Evolutionary conservation across 805 yeast species (phyloP).

Genomic region (Lipomyces anomalus): DNA sequence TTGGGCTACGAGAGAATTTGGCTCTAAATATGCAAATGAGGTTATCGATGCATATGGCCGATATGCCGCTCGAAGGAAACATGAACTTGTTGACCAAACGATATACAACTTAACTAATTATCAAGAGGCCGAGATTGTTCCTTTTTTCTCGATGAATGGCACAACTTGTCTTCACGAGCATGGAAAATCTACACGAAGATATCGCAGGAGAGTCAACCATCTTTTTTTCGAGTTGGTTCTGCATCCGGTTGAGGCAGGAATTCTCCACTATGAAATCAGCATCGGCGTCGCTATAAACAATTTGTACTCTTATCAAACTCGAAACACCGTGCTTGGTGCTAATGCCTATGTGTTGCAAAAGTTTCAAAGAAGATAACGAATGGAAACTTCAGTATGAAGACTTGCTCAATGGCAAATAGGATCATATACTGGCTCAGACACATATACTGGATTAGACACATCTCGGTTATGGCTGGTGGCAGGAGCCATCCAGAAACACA

Average conservation of each 20-base stretch:
- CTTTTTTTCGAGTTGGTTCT: constrained; percentile 5
- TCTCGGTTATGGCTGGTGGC: constrained; percentile 13
- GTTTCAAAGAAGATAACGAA: constrained; percentile 5
- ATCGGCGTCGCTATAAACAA: constrained; percentile 15
- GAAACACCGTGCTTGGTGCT: no score
- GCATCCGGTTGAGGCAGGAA: constrained; percentile 18
- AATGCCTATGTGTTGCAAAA: not conserved
- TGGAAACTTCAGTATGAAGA: constrained; percentile 12
- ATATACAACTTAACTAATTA: constrained; percentile 14
- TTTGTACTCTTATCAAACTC: constrained; percentile 16
- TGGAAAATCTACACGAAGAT: not conserved
- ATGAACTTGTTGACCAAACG: constrained; percentile 14
- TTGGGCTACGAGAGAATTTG: constrained; percentile 20
- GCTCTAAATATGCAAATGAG: constrained; percentile 6
- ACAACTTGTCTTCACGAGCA: constrained; percentile 5
- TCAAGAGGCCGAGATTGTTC: constrained; percentile 16
- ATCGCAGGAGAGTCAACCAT: not conserved
- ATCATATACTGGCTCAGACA: constrained; percentile 21
- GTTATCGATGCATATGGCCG: constrained; percentile 6
- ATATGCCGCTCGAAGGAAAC: constrained; percentile 18
- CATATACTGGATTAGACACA: constrained; percentile 22
- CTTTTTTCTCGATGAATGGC: not conserved
- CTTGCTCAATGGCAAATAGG: constrained; percentile 18
- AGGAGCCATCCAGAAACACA: constrained; percentile 17
- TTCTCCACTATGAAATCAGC: constrained; percentile 12